A percentile compares a stretch with the other conserved stretches of the same genome.
These are phyloP conservation scores for Trichophyton verrucosum DNA, from an alignment of 2,329 filamentous ascomycete species.

Conservation along the genomic window DNA sequence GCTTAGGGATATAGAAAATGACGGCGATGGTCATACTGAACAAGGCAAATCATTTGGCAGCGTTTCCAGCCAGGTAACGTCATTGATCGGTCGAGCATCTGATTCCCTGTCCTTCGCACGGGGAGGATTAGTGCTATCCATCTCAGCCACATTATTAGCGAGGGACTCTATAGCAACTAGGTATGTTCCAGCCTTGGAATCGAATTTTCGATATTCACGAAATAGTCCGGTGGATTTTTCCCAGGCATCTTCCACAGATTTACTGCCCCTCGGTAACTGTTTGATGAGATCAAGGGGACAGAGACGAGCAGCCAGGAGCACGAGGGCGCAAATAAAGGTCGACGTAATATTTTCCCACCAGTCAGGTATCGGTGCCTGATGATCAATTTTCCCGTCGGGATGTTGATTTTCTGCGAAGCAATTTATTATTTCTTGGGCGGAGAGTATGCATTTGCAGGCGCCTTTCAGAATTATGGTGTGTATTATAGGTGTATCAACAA, in stretches of 20 bases:
- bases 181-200: slow-evolving; percentile 5
- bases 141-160: not conserved
- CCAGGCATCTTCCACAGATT: slow-evolving; percentile 8
- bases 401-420: slow-evolving; percentile 5
- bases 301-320: slow-evolving; percentile 11
- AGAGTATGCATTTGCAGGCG: slow-evolving; percentile 13
- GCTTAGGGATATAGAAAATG: not conserved
- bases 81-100: not conserved
- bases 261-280: not conserved
- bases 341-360: slow-evolving; percentile 14
- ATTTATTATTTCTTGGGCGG: slow-evolving; percentile 11
- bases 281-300: slow-evolving; percentile 7
- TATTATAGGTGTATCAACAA: slow-evolving; percentile 10
- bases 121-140: not conserved
- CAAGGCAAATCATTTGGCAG: slow-evolving; percentile 11
- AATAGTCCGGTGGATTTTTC: slow-evolving; percentile 6
- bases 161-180: slow-evolving; percentile 8
- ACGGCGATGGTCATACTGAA: not conserved
- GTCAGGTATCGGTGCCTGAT: slow-evolving; percentile 7
- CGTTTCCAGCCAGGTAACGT: slow-evolving; percentile 13
- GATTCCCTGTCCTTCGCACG: not conserved
- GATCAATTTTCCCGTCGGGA: not conserved
- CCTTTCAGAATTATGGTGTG: slow-evolving; percentile 8
- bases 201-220: slow-evolving; percentile 7
- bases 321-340: slow-evolving; percentile 11